phyloP scores from a whole-genome alignment of 331 rosid species.

The Prunus yedoensis region DNA sequence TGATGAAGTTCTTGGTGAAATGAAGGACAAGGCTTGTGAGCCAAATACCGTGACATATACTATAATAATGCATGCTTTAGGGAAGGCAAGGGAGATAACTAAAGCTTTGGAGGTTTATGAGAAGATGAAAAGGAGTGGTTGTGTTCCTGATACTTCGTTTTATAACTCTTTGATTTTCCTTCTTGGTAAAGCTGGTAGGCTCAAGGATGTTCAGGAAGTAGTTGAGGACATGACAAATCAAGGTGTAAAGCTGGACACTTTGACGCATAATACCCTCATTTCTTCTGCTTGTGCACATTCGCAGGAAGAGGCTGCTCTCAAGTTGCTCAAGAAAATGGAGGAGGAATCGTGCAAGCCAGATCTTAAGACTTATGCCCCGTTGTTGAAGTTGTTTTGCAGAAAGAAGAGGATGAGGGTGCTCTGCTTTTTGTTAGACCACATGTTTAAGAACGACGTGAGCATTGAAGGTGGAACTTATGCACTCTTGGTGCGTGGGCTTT shows the following conservation, averaged over 20 bases:
- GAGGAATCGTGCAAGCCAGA: conserved; percentile 55
- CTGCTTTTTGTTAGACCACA: conserved; percentile 64
- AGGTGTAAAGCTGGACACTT: conserved; percentile 47
- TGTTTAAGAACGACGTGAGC: conserved; percentile 64
- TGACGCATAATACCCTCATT: conserved; percentile 61
- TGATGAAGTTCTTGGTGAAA: conserved; percentile 55
- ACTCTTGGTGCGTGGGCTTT: conserved; percentile 51
- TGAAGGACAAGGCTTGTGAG: conserved; percentile 57
- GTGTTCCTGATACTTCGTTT: conserved; percentile 61
- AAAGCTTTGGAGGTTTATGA: conserved; percentile 62
- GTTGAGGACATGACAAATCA: conserved; percentile 76
- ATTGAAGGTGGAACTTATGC: conserved; percentile 58
- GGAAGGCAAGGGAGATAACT: conserved; percentile 22
- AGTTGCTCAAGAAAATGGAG: conserved; percentile 78
- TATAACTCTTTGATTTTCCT: conserved; percentile 63
- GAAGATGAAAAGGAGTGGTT: conserved; percentile 57
- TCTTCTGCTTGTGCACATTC: conserved; percentile 57
- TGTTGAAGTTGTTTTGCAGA: conserved; percentile 78
- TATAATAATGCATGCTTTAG: conserved; percentile 55
- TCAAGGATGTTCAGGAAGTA: conserved; percentile 63
- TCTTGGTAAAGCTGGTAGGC: conserved; percentile 75
- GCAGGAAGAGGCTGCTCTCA: conserved; percentile 76
- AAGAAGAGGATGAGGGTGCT: conserved; percentile 86
- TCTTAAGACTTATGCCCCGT: conserved; percentile 62
- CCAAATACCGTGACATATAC: conserved; percentile 74